Conservation (phyloP, 2,329 filamentous ascomycete species). For the Nothomitra cinnamomea region DNA sequence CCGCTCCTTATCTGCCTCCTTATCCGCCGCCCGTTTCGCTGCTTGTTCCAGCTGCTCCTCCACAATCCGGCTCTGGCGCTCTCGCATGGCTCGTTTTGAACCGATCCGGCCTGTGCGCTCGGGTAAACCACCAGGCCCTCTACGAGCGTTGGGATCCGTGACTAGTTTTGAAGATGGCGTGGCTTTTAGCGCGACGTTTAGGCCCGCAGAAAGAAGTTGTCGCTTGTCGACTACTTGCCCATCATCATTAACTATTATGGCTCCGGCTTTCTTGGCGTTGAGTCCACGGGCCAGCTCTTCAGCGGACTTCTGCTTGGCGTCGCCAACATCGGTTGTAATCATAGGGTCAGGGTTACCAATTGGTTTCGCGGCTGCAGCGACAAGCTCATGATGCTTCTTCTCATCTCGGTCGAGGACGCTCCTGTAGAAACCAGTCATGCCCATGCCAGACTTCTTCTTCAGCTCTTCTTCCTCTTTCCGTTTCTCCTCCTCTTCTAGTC, state of each 20-base stretch:
- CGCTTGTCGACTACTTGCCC: slow-evolving; percentile 71
- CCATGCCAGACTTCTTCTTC: slow-evolving; percentile 44
- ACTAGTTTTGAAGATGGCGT: slow-evolving; percentile 25
- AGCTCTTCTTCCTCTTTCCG: slow-evolving; percentile 46
- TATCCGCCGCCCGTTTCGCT: slow-evolving; percentile 53
- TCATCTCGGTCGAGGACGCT: slow-evolving; percentile 56
- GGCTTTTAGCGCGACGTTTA: slow-evolving; percentile 54
- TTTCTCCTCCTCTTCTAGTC: slow-evolving; percentile 55
- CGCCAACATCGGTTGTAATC: slow-evolving; percentile 18
- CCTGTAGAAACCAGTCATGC: slow-evolving; percentile 66
- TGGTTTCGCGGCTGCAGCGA: slow-evolving; percentile 46
- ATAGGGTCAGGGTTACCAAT: slow-evolving; percentile 25
- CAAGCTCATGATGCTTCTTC: slow-evolving; percentile 47
- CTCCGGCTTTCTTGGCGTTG: slow-evolving; percentile 39
- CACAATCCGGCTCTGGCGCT: slow-evolving; percentile 63
- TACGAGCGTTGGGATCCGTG: slow-evolving; percentile 14
- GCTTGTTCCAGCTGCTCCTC: slow-evolving; percentile 59
- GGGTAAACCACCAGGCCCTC: slow-evolving; percentile 21
- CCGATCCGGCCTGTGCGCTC: slow-evolving; percentile 26
- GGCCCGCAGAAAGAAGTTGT: slow-evolving; percentile 57
- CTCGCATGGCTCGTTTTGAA: slow-evolving; percentile 47
- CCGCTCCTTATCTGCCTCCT: slow-evolving; percentile 47
- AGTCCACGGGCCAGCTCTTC: slow-evolving; percentile 51
- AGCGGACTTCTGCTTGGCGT: slow-evolving; percentile 33
- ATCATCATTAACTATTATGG: slow-evolving; percentile 62